Percentiles rank a stretch among this genome's conserved stretches.
phyloP scores from a whole-genome alignment of 2,329 filamentous ascomycete species.

The Neopestalotiopsis sp. region DNA sequence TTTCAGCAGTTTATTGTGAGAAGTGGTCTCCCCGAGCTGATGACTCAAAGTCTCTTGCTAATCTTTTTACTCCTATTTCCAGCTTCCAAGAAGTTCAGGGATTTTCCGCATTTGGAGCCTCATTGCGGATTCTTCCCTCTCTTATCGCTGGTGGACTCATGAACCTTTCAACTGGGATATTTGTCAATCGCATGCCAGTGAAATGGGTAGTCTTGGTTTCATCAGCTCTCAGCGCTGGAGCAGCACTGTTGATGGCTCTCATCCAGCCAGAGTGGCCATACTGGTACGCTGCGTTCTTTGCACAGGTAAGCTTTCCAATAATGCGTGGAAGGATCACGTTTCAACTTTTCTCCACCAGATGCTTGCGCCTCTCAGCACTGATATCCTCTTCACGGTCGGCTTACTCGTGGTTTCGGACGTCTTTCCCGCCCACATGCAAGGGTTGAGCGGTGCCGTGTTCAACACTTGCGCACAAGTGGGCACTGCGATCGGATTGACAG shows the following conservation, averaged over 20 bases:
- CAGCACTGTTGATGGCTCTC: slow-evolving; percentile 15
- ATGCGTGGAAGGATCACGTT: no score
- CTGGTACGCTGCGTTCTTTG: slow-evolving; percentile 10
- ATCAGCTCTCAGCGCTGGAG: not conserved
- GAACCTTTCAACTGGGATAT: slow-evolving; percentile 4
- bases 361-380: not conserved
- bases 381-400: slow-evolving; percentile 11
- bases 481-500: slow-evolving; percentile 17
- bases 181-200: slow-evolving; percentile 9
- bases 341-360: not conserved
- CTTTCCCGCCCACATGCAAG: slow-evolving; percentile 19
- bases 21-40: not conserved
- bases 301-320: slow-evolving; percentile 1
- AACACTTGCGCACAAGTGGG: slow-evolving; percentile 22
- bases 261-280: slow-evolving; percentile 6
- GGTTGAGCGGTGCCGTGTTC: slow-evolving; percentile 19
- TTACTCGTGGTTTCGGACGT: slow-evolving; percentile 9
- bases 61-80: not conserved
- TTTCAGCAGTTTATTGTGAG: slow-evolving; percentile 15
- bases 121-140: slow-evolving; percentile 4
- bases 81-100: slow-evolving; percentile 17
- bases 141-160: not conserved
- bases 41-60: not conserved
- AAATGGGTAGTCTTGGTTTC: slow-evolving; percentile 2
- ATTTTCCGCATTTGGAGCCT: slow-evolving; percentile 1